phyloP scores from a whole-genome alignment of 805 yeast genomes.

The Wickerhamiella siamensis region DNA sequence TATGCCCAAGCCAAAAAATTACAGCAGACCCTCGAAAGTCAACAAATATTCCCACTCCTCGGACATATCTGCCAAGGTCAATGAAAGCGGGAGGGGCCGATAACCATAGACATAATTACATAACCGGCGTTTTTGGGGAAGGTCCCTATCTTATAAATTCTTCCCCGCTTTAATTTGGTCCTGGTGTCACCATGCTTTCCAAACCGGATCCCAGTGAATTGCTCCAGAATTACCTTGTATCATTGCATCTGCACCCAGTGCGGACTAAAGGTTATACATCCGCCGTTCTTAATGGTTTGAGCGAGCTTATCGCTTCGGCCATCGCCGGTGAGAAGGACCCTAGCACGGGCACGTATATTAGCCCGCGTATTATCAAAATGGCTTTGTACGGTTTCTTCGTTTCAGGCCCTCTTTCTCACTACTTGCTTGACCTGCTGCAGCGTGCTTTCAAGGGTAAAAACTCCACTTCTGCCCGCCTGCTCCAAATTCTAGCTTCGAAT shows the following conservation, averaged over 20 bases:
- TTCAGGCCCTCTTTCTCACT: slow-evolving; percentile 28
- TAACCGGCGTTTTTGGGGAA: neutral
- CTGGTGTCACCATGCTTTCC: neutral
- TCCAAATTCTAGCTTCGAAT: slow-evolving; percentile 26
- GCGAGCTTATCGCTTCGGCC: slow-evolving; percentile 25
- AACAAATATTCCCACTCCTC: too few species aligned
- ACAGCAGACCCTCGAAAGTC: too few species aligned
- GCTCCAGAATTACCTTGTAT: slow-evolving; percentile 17
- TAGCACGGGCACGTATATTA: slow-evolving; percentile 21
- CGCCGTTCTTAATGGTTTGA: slow-evolving; percentile 24
- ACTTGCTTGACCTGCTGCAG: slow-evolving; percentile 23
- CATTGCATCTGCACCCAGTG: slow-evolving; percentile 21
- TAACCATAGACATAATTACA: neutral
- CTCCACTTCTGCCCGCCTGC: slow-evolving; percentile 20
- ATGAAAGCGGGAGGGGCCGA: too few species aligned
- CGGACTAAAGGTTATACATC: slow-evolving; percentile 27
- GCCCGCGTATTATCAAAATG: slow-evolving; percentile 27
- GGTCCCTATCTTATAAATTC: neutral
- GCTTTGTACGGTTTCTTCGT: slow-evolving; percentile 27
- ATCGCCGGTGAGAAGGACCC: slow-evolving; percentile 28
- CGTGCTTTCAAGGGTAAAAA: slow-evolving; percentile 22
- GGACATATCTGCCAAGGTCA: too few species aligned
- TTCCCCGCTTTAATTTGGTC: neutral
- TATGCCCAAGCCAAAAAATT: too few species aligned
- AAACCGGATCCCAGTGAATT: slow-evolving; percentile 7